Percentiles rank a stretch among this genome's conserved stretches.
Conservation (phyloP, 495 filamentous ascomycete species). For the Xylaria sp. region DNA sequence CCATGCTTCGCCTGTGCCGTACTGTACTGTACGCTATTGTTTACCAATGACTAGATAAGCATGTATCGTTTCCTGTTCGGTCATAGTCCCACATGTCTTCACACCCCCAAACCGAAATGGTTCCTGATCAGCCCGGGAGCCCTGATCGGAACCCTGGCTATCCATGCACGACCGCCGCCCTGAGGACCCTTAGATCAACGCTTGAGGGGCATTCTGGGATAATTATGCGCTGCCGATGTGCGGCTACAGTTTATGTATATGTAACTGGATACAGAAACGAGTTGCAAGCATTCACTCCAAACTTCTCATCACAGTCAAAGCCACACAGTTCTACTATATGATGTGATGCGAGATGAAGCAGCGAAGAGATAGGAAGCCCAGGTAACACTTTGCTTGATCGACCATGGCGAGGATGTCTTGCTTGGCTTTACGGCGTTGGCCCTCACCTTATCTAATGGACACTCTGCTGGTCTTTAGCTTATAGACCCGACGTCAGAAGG, state of each 20-base stretch:
- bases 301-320: neutral
- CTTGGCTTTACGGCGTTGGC: neutral
- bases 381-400: constrained; percentile 10
- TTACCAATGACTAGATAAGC: neutral
- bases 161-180: neutral
- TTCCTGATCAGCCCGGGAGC: constrained; percentile 5
- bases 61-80: neutral
- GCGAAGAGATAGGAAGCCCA: neutral
- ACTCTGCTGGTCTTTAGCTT: neutral
- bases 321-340: constrained; percentile 7
- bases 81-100: constrained; percentile 2
- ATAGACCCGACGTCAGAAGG: neutral
- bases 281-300: neutral
- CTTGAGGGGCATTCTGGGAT: neutral
- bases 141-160: neutral
- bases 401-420: neutral
- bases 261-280: neutral
- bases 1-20: neutral
- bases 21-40: neutral
- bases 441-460: neutral
- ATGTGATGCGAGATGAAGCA: constrained; percentile 1
- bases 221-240: neutral
- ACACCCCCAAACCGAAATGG: constrained; percentile 4
- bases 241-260: neutral
- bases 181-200: constrained; percentile 9